Conservation (phyloP, 140 eudicot genomes). For the Senecio squalidus region DNA sequence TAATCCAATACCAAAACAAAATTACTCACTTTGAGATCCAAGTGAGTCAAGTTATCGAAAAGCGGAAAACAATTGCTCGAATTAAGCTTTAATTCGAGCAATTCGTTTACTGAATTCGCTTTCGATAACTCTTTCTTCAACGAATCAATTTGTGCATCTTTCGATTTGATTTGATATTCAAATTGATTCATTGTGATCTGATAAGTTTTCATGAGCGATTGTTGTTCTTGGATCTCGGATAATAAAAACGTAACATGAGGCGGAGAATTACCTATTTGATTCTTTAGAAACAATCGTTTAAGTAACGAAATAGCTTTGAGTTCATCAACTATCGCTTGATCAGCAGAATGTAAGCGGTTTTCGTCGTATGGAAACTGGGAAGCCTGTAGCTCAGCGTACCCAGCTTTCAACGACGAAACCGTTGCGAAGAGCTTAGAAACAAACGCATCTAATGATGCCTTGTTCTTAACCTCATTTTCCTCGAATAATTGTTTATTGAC, state of each 20-base stretch:
- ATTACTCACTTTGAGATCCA: slow-evolving; percentile 39
- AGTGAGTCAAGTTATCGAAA: slow-evolving; percentile 38
- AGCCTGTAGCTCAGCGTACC: slow-evolving; percentile 82
- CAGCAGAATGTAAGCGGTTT: slow-evolving; percentile 70
- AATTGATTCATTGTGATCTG: slow-evolving; percentile 80
- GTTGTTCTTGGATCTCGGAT: slow-evolving; percentile 88
- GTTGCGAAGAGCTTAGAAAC: slow-evolving; percentile 71
- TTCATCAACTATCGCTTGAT: slow-evolving; percentile 68
- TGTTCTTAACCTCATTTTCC: no score
- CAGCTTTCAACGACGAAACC: slow-evolving; percentile 62
- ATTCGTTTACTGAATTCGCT: slow-evolving; percentile 27
- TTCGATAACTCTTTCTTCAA: slow-evolving; percentile 28
- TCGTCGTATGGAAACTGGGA: slow-evolving; percentile 80
- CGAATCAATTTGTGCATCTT: slow-evolving; percentile 32
- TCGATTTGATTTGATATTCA: slow-evolving; percentile 53
- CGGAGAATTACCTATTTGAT: slow-evolving; percentile 54
- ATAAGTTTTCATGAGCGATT: slow-evolving; percentile 66
- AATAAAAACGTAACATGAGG: slow-evolving; percentile 73
- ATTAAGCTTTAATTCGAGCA: slow-evolving; percentile 49
- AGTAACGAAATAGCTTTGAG: slow-evolving; percentile 57
- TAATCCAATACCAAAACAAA: slow-evolving; percentile 55
- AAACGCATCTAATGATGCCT: slow-evolving; percentile 67
- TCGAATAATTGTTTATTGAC: no score
- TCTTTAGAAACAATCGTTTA: slow-evolving; percentile 50
- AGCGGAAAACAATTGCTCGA: slow-evolving; percentile 57